Conservation (phyloP, 2,329 filamentous ascomycete species). For the Penicillium sclerotigenum region DNA sequence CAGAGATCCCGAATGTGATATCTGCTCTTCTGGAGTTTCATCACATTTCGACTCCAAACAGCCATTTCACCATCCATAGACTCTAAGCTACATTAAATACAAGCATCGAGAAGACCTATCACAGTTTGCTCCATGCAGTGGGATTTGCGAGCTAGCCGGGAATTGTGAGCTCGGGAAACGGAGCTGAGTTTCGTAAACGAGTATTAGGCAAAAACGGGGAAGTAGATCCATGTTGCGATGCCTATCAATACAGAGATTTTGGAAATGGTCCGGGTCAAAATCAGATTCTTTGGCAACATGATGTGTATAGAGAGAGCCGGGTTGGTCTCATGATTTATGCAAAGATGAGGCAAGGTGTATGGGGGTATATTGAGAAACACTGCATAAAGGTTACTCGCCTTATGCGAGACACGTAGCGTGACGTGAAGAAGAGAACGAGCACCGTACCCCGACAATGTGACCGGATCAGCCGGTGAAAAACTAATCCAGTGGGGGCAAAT, state of each 20-base stretch:
- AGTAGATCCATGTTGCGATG: conserved; percentile 3
- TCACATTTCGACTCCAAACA: conserved; percentile 2
- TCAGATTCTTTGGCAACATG: not conserved
- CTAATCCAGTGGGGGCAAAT: not conserved
- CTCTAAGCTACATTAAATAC: conserved; percentile 14
- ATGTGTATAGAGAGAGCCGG: not conserved
- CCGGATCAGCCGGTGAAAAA: not conserved
- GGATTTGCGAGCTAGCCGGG: conserved; percentile 14
- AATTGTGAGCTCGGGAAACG: conserved; percentile 18
- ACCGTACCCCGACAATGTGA: not conserved
- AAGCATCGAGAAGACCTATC: conserved; percentile 11
- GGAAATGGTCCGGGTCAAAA: not conserved
- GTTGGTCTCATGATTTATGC: not conserved
- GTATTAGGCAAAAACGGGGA: conserved; percentile 9
- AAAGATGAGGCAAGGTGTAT: not conserved
- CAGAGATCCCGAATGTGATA: conserved; percentile 20
- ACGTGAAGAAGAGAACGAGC: not conserved
- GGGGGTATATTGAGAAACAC: not conserved
- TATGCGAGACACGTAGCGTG: not conserved
- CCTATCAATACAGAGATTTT: conserved; percentile 12
- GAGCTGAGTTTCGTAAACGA: no score
- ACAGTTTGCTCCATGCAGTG: conserved; percentile 18
- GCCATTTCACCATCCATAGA: conserved; percentile 8
- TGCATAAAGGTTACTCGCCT: not conserved
- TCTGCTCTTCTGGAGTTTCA: conserved; percentile 11